A percentile compares a stretch with the other conserved stretches of the same genome.
These are phyloP conservation scores for Sanghuangporus weigelae DNA, from an alignment of 1,284 basidiomycete species.

Conservation along the genomic window DNA sequence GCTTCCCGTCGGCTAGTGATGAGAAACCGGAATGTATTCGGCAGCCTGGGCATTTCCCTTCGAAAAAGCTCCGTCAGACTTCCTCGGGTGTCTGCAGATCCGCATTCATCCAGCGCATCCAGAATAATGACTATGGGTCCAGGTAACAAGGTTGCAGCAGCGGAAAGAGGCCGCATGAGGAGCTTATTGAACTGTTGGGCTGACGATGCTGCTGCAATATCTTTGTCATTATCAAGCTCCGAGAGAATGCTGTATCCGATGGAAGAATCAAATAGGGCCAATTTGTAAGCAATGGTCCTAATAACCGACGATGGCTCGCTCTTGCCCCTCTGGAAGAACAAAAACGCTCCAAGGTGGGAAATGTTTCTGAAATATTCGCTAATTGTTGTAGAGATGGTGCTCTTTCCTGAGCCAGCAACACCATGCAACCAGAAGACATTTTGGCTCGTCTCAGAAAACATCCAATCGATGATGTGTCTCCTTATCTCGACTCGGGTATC, in stretches of 20 bases:
- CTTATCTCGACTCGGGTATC: not conserved
- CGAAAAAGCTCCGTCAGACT: not conserved
- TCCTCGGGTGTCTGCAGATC: not conserved
- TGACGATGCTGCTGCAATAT: not conserved
- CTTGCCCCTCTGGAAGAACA: no score
- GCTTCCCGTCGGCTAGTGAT: not conserved
- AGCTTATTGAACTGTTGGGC: not conserved
- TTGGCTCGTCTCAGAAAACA: not conserved
- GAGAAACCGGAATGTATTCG: not conserved
- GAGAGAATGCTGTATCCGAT: not conserved
- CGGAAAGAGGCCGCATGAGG: not conserved
- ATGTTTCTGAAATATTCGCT: not conserved
- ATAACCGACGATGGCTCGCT: no score
- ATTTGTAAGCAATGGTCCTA: not conserved
- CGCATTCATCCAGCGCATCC: not conserved
- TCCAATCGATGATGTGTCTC: not conserved
- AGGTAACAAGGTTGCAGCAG: not conserved
- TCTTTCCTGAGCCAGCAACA: not conserved
- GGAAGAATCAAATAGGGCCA: not conserved
- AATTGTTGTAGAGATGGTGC: not conserved
- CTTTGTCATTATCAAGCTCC: not conserved
- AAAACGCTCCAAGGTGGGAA: not conserved
- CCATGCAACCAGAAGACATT: not conserved
- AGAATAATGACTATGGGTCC: constrained; percentile 28
- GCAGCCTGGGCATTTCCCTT: not conserved